phyloP scores from a whole-genome alignment of 352 stramenopile genomes.

The Phytophthora pseudosyringae region DNA sequence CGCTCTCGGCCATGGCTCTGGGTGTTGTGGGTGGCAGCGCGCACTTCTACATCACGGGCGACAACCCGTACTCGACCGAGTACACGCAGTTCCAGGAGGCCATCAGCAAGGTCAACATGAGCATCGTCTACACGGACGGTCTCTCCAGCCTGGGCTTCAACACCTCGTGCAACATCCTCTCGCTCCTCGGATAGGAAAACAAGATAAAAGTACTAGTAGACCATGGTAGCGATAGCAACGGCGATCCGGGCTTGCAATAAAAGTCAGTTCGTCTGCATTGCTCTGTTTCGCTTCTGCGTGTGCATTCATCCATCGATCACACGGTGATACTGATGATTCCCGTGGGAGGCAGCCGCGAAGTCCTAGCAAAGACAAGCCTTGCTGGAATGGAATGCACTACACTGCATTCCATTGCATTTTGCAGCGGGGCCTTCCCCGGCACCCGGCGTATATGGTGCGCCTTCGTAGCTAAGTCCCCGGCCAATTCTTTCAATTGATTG shows the following conservation, averaged over 20 bases:
- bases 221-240: constrained; percentile 23
- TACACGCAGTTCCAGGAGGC: constrained; percentile 47
- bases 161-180: constrained; percentile 45
- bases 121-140: constrained; percentile 65
- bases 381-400: constrained; percentile 6
- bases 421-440: no score
- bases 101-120: constrained; percentile 62
- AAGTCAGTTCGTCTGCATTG: constrained; percentile 23
- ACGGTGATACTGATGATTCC: background rate
- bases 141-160: constrained; percentile 47
- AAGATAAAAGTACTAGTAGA: constrained; percentile 23
- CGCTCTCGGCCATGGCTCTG: constrained; percentile 48
- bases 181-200: constrained; percentile 30
- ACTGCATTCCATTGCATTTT: no score
- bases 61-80: constrained; percentile 55
- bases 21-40: constrained; percentile 42
- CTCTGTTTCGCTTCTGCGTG: constrained; percentile 1
- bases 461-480: no score
- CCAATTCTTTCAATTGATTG: no score
- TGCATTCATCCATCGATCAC: background rate
- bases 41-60: constrained; percentile 64
- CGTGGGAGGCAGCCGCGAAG: background rate
- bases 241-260: constrained; percentile 22
- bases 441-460: no score
- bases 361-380: constrained; percentile 6